Evolutionary conservation across 108 stramenopile species (phyloP).

Genomic region (Discostella stelligeroides): DNA sequence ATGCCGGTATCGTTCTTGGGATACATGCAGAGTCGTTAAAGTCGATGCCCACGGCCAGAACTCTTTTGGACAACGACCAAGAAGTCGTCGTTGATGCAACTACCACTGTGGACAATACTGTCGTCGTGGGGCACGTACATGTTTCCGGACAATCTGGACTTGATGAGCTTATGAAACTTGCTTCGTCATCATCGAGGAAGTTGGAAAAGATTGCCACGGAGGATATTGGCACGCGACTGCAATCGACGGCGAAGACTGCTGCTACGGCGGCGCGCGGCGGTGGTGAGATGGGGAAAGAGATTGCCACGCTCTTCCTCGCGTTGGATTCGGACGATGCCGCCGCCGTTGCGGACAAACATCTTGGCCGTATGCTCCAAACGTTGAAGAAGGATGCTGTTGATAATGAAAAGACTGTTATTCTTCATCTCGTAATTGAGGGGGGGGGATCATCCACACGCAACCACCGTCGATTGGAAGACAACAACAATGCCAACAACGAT

Average conservation of each 20-base stretch:
- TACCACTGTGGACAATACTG: slow-evolving; percentile 6
- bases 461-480: slow-evolving; percentile 64
- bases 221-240: too few relatives aligned
- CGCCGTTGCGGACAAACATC: slow-evolving; percentile 57
- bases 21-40: slow-evolving; percentile 54
- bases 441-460: slow-evolving; percentile 42
- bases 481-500: slow-evolving; percentile 55
- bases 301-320: slow-evolving; percentile 61
- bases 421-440: slow-evolving; percentile 83
- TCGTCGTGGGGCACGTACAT: slow-evolving; percentile 40
- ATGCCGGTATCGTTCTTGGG: slow-evolving; percentile 74
- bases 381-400: slow-evolving; percentile 41
- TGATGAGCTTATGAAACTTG: too few relatives aligned
- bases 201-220: slow-evolving; percentile 22
- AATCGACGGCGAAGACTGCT: slow-evolving; percentile 30
- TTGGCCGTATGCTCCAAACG: slow-evolving; percentile 52
- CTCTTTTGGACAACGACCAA: slow-evolving; percentile 43
- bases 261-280: slow-evolving; percentile 22
- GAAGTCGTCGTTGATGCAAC: too few relatives aligned
- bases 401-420: slow-evolving; percentile 60
- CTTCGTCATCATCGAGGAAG: slow-evolving; percentile 3
- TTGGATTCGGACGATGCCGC: slow-evolving; percentile 51
- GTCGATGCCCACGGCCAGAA: slow-evolving; percentile 62
- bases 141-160: too few relatives aligned
- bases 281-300: slow-evolving; percentile 19